These are phyloP conservation scores for Candida berthetii DNA, from an alignment of 805 yeast species.

Conservation along the genomic window DNA sequence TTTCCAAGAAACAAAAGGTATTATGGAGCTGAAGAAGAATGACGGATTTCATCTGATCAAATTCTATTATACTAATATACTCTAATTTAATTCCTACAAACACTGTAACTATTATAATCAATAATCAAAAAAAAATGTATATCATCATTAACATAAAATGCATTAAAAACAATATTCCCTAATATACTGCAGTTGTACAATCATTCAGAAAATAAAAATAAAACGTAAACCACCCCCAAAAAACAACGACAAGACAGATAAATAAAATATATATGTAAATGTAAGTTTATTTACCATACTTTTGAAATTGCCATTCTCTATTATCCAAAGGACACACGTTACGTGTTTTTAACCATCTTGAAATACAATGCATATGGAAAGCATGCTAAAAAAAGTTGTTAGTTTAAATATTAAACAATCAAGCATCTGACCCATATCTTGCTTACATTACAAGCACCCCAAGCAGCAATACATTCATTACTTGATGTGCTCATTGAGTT, in stretches of 20 bases:
- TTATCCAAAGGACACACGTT: conserved; percentile 96
- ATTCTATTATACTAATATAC: no score
- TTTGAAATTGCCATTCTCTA: conserved; percentile 77
- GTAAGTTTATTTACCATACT: conserved; percentile 54
- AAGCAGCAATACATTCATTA: conserved; percentile 88
- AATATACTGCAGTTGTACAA: no score
- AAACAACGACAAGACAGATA: no score
- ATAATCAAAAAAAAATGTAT: no score
- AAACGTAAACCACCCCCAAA: no score
- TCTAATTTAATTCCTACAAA: no score
- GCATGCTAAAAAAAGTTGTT: conserved; percentile 48
- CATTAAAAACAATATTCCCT: neutral
- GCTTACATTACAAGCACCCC: conserved; percentile 80
- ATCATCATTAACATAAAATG: neutral
- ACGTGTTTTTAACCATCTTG: conserved; percentile 91
- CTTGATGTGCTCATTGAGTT: conserved; percentile 55
- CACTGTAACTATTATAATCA: no score
- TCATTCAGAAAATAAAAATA: no score
- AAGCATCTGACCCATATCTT: neutral
- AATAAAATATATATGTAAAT: neutral
- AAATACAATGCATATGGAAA: conserved; percentile 96
- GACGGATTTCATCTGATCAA: no score
- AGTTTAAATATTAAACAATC: neutral
- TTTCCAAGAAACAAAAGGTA: conserved; percentile 40
- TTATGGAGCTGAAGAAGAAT: conserved; percentile 12